Evolutionary conservation across 164 flowering plant species (phyloP).

Genomic region (Annona cherimola): DNA sequence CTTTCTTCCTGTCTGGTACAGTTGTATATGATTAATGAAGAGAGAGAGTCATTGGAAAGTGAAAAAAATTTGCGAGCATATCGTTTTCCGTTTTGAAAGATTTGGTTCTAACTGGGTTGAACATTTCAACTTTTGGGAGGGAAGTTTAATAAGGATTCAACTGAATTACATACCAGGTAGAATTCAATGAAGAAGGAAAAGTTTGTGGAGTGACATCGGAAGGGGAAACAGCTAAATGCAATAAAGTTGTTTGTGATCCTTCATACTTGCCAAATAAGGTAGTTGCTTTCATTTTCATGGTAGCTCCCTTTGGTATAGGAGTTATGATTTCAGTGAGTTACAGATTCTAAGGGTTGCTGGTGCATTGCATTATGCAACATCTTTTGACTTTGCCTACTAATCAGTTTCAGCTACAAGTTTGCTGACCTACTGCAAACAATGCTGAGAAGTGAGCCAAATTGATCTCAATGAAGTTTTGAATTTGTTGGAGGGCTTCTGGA

Average conservation of each 20-base stretch:
- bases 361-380: background rate
- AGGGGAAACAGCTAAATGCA: constrained; percentile 93
- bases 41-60: background rate
- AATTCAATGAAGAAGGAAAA: constrained; percentile 79
- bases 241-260: constrained; percentile 96
- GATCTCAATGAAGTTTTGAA: background rate
- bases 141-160: background rate
- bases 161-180: constrained; percentile 49
- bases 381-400: background rate
- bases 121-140: background rate
- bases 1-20: background rate
- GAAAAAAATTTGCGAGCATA: no score
- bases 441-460: background rate
- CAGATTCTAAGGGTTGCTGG: background rate
- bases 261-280: constrained; percentile 95
- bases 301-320: background rate
- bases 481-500: background rate
- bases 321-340: constrained; percentile 1
- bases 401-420: background rate
- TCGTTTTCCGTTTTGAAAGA: no score
- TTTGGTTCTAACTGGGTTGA: no score
- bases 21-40: background rate
- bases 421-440: background rate
- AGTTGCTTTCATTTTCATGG: constrained; percentile 11
- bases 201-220: constrained; percentile 87